Evolutionary conservation across 1,139 yeast genomes (phyloP).

Genomic region (Pichia cactophila): DNA sequence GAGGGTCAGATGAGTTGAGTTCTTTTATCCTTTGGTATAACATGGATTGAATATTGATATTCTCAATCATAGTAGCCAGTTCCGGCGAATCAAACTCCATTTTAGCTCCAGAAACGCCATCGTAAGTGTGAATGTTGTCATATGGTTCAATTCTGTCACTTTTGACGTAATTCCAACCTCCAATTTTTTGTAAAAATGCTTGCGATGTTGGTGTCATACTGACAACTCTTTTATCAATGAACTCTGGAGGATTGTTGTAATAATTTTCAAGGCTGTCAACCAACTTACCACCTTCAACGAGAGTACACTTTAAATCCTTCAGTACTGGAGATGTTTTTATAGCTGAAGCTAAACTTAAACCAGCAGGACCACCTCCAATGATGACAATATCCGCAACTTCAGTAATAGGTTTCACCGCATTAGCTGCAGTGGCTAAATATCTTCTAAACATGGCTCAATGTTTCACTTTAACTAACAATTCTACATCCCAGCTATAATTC

Average conservation of each 20-base stretch:
- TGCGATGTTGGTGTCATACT: constrained; percentile 80
- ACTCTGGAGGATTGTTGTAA: constrained; percentile 45
- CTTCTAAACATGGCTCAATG: constrained; percentile 22
- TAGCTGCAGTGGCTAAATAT: constrained; percentile 25
- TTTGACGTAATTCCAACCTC: constrained; percentile 68
- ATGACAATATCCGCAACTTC: constrained; percentile 62
- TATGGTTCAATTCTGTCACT: constrained; percentile 69
- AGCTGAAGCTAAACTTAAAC: constrained; percentile 78
- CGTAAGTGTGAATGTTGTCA: constrained; percentile 79
- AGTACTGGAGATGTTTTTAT: constrained; percentile 59
- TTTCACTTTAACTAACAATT: too few relatives aligned
- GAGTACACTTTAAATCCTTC: constrained; percentile 49
- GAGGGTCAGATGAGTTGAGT: constrained; percentile 27
- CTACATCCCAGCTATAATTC: neutral
- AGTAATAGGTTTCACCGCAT: constrained; percentile 2
- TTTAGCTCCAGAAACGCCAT: constrained; percentile 64
- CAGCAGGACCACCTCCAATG: constrained; percentile 98
- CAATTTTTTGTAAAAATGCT: constrained; percentile 56
- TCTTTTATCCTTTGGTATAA: constrained; percentile 52
- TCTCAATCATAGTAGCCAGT: constrained; percentile 86
- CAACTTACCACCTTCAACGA: constrained; percentile 68
- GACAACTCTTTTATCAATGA: constrained; percentile 73
- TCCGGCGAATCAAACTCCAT: constrained; percentile 62
- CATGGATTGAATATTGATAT: constrained; percentile 72
- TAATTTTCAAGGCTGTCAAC: constrained; percentile 44